These are phyloP conservation scores for Scheffersomyces illinoinensis DNA, from an alignment of 1,139 yeast genomes.

Conservation along the genomic window DNA sequence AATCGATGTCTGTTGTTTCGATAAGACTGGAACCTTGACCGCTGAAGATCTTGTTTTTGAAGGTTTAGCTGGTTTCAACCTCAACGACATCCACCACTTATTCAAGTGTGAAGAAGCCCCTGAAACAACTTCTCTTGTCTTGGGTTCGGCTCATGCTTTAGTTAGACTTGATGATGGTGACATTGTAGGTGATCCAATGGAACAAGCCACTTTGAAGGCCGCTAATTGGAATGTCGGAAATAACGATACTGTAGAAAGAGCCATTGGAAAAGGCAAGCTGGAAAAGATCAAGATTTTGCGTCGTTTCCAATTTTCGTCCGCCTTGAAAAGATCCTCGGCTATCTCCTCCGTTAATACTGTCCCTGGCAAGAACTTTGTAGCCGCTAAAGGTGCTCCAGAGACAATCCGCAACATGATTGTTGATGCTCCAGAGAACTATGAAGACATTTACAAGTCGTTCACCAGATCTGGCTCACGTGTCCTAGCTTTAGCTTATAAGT, in stretches of 20 bases:
- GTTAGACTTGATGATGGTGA: slow-evolving; percentile 95
- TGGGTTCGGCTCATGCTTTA: slow-evolving; percentile 96
- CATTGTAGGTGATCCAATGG: slow-evolving; percentile 99
- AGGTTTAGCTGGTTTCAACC: slow-evolving; percentile 85
- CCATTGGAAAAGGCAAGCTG: slow-evolving; percentile 28
- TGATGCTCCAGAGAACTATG: slow-evolving; percentile 76
- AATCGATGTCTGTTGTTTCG: slow-evolving; percentile 97
- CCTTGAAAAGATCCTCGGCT: slow-evolving; percentile 92
- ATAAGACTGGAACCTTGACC: slow-evolving; percentile 96
- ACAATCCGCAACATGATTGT: slow-evolving; percentile 78
- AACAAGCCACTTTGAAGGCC: slow-evolving; percentile 89
- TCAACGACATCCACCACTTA: slow-evolving; percentile 56
- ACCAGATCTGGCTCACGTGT: slow-evolving; percentile 98
- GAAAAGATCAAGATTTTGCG: slow-evolving; percentile 75
- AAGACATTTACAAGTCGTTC: slow-evolving; percentile 82
- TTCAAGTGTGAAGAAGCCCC: slow-evolving; percentile 62
- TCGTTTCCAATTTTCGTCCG: slow-evolving; percentile 96
- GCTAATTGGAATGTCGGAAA: slow-evolving; percentile 83
- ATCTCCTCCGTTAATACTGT: slow-evolving; percentile 62
- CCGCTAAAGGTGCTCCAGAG: slow-evolving; percentile 99
- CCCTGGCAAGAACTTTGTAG: slow-evolving; percentile 64
- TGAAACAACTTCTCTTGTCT: slow-evolving; percentile 63
- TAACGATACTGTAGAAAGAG: slow-evolving; percentile 64
- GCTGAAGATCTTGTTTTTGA: slow-evolving; percentile 96
- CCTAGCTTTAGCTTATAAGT: slow-evolving; percentile 86